Conservation (phyloP, 768 basidiomycete species). For the Tulasnella sp. region DNA sequence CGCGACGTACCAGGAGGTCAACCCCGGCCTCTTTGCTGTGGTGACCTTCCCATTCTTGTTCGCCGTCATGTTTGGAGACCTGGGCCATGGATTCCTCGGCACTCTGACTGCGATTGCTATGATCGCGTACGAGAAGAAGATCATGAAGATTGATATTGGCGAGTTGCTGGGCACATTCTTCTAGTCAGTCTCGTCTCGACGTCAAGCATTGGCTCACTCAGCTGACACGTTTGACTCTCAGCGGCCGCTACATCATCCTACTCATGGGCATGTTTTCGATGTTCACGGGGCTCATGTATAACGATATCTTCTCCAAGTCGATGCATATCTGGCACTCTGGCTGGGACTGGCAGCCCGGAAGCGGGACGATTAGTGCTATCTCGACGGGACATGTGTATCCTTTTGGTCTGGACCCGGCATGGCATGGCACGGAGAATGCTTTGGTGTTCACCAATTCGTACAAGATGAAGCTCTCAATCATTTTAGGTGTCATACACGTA, state of each 20-base stretch:
- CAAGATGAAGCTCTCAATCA: conserved; percentile 99
- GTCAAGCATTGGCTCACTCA: conserved; percentile 5
- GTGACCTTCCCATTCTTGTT: conserved; percentile 97
- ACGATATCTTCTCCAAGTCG: conserved; percentile 95
- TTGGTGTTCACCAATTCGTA: conserved; percentile 96
- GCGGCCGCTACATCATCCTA: conserved; percentile 96
- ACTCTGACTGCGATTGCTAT: conserved; percentile 65
- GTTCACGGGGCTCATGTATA: conserved; percentile 96
- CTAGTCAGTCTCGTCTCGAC: conserved; percentile 48
- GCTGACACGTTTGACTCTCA: conserved; percentile 27
- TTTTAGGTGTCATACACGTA: conserved; percentile 93
- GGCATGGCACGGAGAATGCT: conserved; percentile 87
- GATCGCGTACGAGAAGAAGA: conserved; percentile 75
- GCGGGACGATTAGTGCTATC: conserved; percentile 38
- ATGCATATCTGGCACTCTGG: conserved; percentile 80
- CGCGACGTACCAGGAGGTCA: conserved; percentile 90
- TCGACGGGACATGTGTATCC: conserved; percentile 68
- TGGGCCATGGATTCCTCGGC: conserved; percentile 87
- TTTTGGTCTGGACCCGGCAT: conserved; percentile 88
- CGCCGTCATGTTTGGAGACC: conserved; percentile 99
- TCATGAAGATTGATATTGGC: conserved; percentile 60
- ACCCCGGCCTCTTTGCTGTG: conserved; percentile 87
- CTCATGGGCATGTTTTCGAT: conserved; percentile 97
- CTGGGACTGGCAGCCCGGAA: conserved; percentile 45
- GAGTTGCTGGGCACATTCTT: conserved; percentile 87